A percentile compares a stretch with the other conserved stretches of the same genome.
These are phyloP conservation scores for Arthrobotrys musiformis DNA, from an alignment of 2,329 filamentous ascomycete species.

Conservation along the genomic window DNA sequence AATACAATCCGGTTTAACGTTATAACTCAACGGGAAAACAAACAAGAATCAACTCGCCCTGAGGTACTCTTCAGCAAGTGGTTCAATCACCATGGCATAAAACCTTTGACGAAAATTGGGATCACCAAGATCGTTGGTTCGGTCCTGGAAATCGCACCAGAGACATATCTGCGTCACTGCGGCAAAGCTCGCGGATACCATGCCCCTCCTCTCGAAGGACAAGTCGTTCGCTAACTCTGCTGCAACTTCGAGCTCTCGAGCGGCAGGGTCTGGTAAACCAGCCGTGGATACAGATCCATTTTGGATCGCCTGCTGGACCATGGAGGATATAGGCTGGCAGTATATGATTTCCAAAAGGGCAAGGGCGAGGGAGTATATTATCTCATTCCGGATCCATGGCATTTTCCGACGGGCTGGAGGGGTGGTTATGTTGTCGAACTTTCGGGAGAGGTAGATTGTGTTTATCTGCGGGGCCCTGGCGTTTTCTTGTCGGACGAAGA, in stretches of 20 bases:
- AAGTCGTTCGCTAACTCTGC: background rate
- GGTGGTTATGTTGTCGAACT: background rate
- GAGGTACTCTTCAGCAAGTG: background rate
- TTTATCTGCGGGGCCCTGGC: background rate
- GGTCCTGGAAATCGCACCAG: background rate
- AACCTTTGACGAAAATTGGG: background rate
- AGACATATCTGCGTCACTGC: background rate
- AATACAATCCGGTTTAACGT: no score
- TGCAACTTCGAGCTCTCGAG: background rate
- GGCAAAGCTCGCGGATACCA: background rate
- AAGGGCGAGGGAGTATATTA: background rate
- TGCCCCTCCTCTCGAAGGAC: background rate
- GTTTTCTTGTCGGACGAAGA: background rate
- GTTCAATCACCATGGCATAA: background rate
- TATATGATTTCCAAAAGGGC: background rate
- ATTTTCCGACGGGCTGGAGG: background rate
- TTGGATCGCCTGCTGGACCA: background rate
- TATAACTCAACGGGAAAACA: no score
- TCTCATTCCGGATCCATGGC: background rate
- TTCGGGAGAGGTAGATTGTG: background rate
- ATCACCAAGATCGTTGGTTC: background rate
- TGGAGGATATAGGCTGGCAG: background rate
- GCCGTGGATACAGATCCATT: no score
- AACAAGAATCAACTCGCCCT: background rate
- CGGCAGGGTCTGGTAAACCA: background rate